These are phyloP conservation scores for Diaporthe sp. DNA, from an alignment of 2,329 filamentous ascomycete genomes.

Conservation along the genomic window DNA sequence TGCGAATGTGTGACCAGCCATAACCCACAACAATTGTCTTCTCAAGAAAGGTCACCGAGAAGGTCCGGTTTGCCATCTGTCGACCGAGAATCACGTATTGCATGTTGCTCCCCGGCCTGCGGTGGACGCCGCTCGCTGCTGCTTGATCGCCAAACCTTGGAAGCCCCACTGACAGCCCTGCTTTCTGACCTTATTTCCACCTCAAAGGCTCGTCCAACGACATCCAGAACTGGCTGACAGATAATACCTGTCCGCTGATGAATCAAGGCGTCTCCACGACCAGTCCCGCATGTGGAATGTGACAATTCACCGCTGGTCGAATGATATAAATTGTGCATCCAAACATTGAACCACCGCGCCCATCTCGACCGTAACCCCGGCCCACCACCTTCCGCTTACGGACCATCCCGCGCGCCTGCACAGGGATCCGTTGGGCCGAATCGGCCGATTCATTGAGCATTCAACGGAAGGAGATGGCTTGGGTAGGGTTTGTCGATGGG, in stretches of 20 bases:
- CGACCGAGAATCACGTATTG: background rate
- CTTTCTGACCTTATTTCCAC: background rate
- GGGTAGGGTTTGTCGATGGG: background rate
- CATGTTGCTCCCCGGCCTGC: background rate
- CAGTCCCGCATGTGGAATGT: too few relatives aligned
- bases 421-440: background rate
- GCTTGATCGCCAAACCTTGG: background rate
- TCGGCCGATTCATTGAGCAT: background rate
- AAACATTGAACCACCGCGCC: background rate
- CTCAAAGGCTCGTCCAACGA: background rate
- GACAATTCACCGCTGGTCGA: background rate
- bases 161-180: too few relatives aligned
- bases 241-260: background rate
- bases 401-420: slow-evolving; percentile 20
- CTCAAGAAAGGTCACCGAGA: too few relatives aligned
- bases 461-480: background rate
- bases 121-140: background rate
- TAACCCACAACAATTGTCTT: background rate
- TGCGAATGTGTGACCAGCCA: background rate
- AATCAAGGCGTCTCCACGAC: background rate
- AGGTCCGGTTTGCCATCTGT: background rate
- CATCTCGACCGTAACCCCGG: background rate
- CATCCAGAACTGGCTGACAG: background rate
- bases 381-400: slow-evolving; percentile 14
- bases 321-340: background rate